A percentile compares a stretch with the other conserved stretches of the same genome.
Evolutionary conservation across 2,329 filamentous ascomycete species (phyloP).

Genomic region (Ceratocystis albifundus): DNA sequence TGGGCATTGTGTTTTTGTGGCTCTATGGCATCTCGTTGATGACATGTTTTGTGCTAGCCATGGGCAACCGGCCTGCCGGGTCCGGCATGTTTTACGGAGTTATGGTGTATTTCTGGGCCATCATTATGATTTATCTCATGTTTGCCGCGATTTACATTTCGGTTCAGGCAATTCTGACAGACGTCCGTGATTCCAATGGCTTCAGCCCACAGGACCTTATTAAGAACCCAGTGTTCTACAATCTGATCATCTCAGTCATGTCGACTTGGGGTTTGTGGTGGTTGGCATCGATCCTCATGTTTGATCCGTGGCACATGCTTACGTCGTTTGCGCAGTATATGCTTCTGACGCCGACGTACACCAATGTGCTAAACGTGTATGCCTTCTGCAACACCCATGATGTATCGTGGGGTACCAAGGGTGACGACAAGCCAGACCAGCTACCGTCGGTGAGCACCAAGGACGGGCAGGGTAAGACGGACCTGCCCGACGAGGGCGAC

Average conservation of each 20-base stretch:
- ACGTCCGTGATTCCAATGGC: slow-evolving; percentile 47
- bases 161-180: slow-evolving; percentile 66
- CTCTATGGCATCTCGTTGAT: slow-evolving; percentile 84
- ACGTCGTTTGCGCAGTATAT: slow-evolving; percentile 95
- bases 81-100: slow-evolving; percentile 89
- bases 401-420: slow-evolving; percentile 98
- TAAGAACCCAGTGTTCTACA: slow-evolving; percentile 81
- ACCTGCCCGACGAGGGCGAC: slow-evolving; percentile 88
- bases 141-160: slow-evolving; percentile 94
- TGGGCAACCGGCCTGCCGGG: slow-evolving; percentile 89
- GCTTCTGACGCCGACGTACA: slow-evolving; percentile 88
- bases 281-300: slow-evolving; percentile 80
- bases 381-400: slow-evolving; percentile 99
- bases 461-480: slow-evolving; percentile 80
- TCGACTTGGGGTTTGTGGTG: slow-evolving; percentile 93
- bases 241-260: slow-evolving; percentile 79
- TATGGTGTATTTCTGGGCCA: slow-evolving; percentile 97
- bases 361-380: slow-evolving; percentile 99
- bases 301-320: slow-evolving; percentile 99
- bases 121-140: slow-evolving; percentile 90
- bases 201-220: slow-evolving; percentile 67
- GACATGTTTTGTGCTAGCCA: slow-evolving; percentile 85
- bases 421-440: slow-evolving; percentile 89
- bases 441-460: slow-evolving; percentile 81
- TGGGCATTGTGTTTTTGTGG: slow-evolving; percentile 91